phyloP scores from a whole-genome alignment of 1,284 basidiomycete genomes.

The Tilletiopsis washingtonensis region DNA sequence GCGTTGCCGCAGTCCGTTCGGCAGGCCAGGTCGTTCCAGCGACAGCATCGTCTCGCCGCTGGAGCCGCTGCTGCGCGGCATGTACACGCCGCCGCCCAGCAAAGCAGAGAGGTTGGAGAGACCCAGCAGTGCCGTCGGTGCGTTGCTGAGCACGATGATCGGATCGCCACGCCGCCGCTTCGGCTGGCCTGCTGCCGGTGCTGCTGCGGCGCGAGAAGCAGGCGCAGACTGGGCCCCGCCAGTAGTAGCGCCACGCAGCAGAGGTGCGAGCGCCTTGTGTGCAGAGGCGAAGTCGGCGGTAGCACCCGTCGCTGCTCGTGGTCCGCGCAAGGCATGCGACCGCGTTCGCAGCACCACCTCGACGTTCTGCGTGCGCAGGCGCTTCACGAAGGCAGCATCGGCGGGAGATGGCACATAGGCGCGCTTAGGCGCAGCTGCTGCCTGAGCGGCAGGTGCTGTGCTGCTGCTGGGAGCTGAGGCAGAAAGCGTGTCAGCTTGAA shows the following conservation, averaged over 20 bases:
- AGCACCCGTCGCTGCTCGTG: constrained; percentile 6
- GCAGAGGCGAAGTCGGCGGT: constrained; percentile 6
- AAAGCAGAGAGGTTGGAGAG: constrained; percentile 96
- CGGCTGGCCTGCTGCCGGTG: constrained; percentile 5
- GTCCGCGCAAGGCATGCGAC: constrained; percentile 2
- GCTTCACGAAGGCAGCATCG: constrained; percentile 43
- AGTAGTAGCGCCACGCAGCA: too few species aligned
- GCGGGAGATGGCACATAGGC: constrained; percentile 33
- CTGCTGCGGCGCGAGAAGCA: too few species aligned
- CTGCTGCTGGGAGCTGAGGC: constrained; percentile 3
- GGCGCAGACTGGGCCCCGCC: too few species aligned
- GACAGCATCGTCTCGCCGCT: too few species aligned
- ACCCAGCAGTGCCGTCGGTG: constrained; percentile 85
- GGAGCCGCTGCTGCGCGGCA: background rate
- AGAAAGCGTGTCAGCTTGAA: constrained; percentile 8
- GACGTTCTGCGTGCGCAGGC: constrained; percentile 18
- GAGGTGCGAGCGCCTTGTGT: too few species aligned
- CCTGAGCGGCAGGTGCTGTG: background rate
- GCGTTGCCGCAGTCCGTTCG: constrained; percentile 53
- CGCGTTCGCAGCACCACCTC: constrained; percentile 29
- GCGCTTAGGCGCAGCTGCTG: constrained; percentile 19
- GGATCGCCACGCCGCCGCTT: constrained; percentile 54
- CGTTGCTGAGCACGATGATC: constrained; percentile 93
- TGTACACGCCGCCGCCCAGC: constrained; percentile 55
- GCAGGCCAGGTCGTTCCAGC: too few species aligned